A percentile compares a stretch with the other conserved stretches of the same genome.
phyloP scores from a whole-genome alignment of 2,329 filamentous ascomycete species.

The Xylariomycetidae sp. region DNA sequence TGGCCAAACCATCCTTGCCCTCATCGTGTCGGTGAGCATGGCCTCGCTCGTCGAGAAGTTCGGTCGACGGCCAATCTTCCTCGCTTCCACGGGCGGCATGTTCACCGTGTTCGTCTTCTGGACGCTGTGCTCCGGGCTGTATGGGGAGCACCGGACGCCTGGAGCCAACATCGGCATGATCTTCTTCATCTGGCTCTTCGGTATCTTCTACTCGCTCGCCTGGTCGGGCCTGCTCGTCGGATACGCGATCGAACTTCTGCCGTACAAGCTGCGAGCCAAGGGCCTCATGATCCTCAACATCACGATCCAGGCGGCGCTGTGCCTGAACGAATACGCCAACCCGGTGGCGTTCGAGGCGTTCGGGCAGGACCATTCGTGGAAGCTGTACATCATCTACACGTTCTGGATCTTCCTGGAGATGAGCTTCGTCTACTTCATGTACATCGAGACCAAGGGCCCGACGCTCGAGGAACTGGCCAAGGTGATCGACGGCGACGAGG shows the following conservation, averaged over 20 bases:
- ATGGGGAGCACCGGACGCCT: conserved; percentile 31
- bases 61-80: conserved; percentile 51
- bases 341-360: conserved; percentile 46
- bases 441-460: conserved; percentile 56
- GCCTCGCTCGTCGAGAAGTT: conserved; percentile 49
- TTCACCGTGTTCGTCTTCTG: conserved; percentile 44
- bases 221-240: conserved; percentile 53
- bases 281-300: conserved; percentile 52
- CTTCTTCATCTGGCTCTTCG: conserved; percentile 44
- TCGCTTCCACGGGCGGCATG: conserved; percentile 38
- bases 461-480: conserved; percentile 62
- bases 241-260: conserved; percentile 46
- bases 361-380: conserved; percentile 37
- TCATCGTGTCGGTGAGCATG: conserved; percentile 45
- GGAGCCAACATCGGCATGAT: conserved; percentile 37
- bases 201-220: conserved; percentile 46
- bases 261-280: conserved; percentile 45
- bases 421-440: conserved; percentile 49
- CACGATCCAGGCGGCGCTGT: conserved; percentile 47
- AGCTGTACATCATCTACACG: conserved; percentile 52
- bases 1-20: conserved; percentile 44
- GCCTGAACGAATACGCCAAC: conserved; percentile 50
- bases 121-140: conserved; percentile 41
- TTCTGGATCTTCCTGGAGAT: conserved; percentile 52
- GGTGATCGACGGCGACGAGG: conserved; percentile 58